Base-by-base conservation (phyloP, 306 rosid species). In the Aeschynomene evenia region DNA sequence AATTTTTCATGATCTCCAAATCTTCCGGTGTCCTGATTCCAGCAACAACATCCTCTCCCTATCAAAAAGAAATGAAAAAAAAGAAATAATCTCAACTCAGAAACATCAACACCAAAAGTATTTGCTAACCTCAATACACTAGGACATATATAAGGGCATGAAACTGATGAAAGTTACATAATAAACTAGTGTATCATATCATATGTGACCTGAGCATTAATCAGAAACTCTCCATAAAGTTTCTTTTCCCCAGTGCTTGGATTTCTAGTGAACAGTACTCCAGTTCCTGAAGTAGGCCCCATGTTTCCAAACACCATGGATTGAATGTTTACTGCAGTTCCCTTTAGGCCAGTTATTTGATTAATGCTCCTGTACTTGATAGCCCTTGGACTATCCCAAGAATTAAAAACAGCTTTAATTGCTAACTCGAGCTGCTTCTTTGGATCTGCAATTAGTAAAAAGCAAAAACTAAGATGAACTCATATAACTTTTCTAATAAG, bases 21-120 rank as follows among this genome's bases (percentile, higher is more conserved):
- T 89, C 97, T 69, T 91, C 87, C 13, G 99, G 99, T 45, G 99
- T 94, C 82, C 99, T 83, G 65, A 94, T 91, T 59, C 99, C 99
- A 0, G 99, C 97, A 82, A 94, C 99, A 9, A 94, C 99, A 74
- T 94, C 99, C 75, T 94, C 99, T 74, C 99, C 99, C 99, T 94
- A 75, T 79, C 36, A 73, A 16, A 67, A 21, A 68, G 54, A 50
- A 61, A 37, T n/a, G n/a, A 1, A 37, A 37, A 9, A 9, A 1
- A 9, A 37, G 9, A 37, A 37, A 34, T 2, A 28, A 28, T 1
- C 8, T 5, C 8, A 33, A 33, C 37, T 33, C 37, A 23, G 23
- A 66, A 61, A 57, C 51, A 43, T 73, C 67, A 50, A 14, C 9
- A 45, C 12, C 24, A 57, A 51, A 57, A 69, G 56, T 46, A 63